Evolutionary conservation across 441 rosid genomes (phyloP).

Genomic region (Manihot esculenta): DNA sequence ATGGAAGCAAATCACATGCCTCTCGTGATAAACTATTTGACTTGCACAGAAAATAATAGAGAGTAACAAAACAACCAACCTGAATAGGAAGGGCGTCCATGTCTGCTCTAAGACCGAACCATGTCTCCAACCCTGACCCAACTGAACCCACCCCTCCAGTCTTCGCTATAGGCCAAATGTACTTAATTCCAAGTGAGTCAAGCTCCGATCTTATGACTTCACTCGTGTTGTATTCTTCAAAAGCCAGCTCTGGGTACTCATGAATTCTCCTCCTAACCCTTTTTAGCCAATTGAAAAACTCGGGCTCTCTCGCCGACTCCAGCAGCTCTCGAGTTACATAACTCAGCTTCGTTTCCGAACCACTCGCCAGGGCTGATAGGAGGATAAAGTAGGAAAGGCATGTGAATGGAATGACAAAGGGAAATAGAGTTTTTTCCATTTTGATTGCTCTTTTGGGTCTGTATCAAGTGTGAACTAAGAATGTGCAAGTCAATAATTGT

Average conservation of each 20-base stretch:
- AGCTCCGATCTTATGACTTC: constrained; percentile 58
- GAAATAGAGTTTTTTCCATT: not conserved
- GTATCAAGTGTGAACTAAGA: too few species aligned
- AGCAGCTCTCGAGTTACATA: constrained; percentile 21
- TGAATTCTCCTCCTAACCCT: constrained; percentile 44
- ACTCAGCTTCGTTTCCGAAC: constrained; percentile 9
- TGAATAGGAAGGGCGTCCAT: constrained; percentile 88
- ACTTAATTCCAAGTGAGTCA: constrained; percentile 53
- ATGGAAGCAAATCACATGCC: too few species aligned
- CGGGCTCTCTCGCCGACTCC: constrained; percentile 39
- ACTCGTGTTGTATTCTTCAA: constrained; percentile 66
- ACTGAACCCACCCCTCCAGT: constrained; percentile 69
- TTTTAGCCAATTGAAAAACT: constrained; percentile 45
- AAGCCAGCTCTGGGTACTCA: constrained; percentile 52
- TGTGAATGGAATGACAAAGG: not conserved
- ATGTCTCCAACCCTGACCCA: constrained; percentile 60
- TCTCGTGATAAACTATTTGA: too few species aligned
- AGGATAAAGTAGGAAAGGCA: not conserved
- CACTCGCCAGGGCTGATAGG: not conserved
- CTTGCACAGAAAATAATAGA: too few species aligned
- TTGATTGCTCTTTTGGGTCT: not conserved
- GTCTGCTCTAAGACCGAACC: constrained; percentile 77
- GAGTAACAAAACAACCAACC: constrained; percentile 29
- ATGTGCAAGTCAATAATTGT: too few species aligned
- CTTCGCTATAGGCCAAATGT: constrained; percentile 67